Conservation (phyloP, 2,329 filamentous ascomycete species). For the Alternaria postmessia region DNA sequence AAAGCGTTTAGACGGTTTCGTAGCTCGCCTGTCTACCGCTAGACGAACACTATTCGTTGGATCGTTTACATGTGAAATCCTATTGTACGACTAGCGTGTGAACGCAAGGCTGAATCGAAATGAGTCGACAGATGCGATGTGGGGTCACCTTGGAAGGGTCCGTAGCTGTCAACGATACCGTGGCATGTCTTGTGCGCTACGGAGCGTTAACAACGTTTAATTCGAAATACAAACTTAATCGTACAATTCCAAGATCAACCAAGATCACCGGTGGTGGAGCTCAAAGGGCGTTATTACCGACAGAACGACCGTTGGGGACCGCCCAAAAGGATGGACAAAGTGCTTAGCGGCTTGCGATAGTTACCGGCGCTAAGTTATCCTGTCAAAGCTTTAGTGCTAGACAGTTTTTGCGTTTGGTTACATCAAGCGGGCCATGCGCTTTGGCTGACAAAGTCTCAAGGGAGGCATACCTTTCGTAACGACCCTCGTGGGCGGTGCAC, state of each 20-base stretch:
- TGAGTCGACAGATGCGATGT: constrained; percentile 5
- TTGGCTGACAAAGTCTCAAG: not conserved
- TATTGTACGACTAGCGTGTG: constrained; percentile 1
- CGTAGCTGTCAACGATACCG: not conserved
- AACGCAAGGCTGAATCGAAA: constrained; percentile 15
- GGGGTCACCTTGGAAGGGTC: not conserved
- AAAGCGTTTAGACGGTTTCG: constrained; percentile 17
- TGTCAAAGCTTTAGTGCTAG: constrained; percentile 18
- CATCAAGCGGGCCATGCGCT: constrained; percentile 8
- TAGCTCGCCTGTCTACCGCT: constrained; percentile 5
- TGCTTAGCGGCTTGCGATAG: constrained; percentile 24
- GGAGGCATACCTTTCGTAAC: constrained; percentile 8
- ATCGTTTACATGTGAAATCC: constrained; percentile 14
- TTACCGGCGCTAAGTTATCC: constrained; percentile 26
- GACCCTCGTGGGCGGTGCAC: constrained; percentile 5
- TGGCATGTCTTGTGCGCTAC: not conserved
- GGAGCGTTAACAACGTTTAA: not conserved
- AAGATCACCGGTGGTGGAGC: constrained; percentile 4
- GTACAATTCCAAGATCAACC: constrained; percentile 1
- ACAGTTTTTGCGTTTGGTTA: constrained; percentile 17
- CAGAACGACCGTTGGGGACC: constrained; percentile 21
- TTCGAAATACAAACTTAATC: constrained; percentile 6
- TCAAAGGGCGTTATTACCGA: constrained; percentile 11
- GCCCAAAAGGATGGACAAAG: constrained; percentile 16
- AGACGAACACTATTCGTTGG: constrained; percentile 12